Evolutionary conservation across 2,329 filamentous ascomycete genomes (phyloP).

Genomic region (Trichophyton benhamiae): DNA sequence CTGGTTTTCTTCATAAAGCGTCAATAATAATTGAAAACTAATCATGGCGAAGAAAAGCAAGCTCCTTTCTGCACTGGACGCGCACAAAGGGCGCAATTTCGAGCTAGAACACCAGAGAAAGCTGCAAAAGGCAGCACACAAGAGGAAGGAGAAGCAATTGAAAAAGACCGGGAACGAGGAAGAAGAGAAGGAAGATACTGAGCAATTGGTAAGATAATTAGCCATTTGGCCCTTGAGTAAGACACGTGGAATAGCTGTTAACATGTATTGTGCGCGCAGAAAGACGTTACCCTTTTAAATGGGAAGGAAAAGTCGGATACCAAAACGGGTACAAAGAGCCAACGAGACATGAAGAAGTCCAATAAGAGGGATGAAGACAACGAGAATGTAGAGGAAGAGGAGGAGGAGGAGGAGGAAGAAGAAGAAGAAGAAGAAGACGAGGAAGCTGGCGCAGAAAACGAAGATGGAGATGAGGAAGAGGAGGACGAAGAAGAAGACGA

Average conservation of each 20-base stretch:
- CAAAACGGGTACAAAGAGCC: not conserved
- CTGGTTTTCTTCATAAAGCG: not conserved
- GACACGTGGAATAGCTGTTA: not conserved
- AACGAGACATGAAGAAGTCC: conserved; percentile 13
- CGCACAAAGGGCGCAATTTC: conserved; percentile 52
- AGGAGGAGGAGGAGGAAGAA: conserved; percentile 30
- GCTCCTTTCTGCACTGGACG: conserved; percentile 46
- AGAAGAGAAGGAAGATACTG: conserved; percentile 12
- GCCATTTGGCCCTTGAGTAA: not conserved
- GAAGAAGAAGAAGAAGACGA: conserved; percentile 17
- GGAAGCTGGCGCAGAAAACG: conserved; percentile 23
- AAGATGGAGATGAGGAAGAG: conserved; percentile 26
- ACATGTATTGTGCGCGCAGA: conserved; percentile 3
- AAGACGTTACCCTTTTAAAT: conserved; percentile 19
- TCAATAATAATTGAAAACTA: conserved; percentile 9
- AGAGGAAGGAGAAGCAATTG: conserved; percentile 26
- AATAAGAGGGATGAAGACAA: conserved; percentile 25
- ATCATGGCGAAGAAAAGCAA: conserved; percentile 45
- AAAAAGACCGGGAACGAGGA: conserved; percentile 18
- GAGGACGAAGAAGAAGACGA: conserved; percentile 42
- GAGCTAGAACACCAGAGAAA: conserved; percentile 67
- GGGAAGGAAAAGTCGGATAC: conserved; percentile 24
- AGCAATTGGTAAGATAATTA: conserved; percentile 5
- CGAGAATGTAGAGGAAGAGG: conserved; percentile 22
- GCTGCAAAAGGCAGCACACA: conserved; percentile 41